phyloP scores from a whole-genome alignment of 2,329 filamentous ascomycete genomes.

The Sphaerulina vaccinii region DNA sequence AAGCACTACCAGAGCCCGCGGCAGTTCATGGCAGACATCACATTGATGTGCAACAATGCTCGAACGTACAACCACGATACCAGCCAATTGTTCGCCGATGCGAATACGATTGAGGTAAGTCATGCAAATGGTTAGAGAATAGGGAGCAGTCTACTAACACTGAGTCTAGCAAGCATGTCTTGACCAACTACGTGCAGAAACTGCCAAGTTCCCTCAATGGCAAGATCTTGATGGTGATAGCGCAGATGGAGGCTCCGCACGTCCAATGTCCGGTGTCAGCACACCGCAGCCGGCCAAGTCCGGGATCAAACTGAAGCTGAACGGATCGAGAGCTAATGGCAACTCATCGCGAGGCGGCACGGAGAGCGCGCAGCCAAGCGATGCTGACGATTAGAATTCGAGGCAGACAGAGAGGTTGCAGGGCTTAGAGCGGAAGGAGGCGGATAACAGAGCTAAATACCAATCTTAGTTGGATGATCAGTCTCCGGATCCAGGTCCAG shows the following conservation, averaged over 20 bases:
- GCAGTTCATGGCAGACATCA: conserved; percentile 80
- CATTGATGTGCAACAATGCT: conserved; percentile 83
- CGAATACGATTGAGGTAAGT: conserved; percentile 86
- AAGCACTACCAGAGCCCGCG: conserved; percentile 82
- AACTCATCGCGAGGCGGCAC: conserved; percentile 41
- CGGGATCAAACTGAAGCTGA: conserved; percentile 70
- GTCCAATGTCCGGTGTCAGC: conserved; percentile 54
- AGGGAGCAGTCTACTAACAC: conserved; percentile 5
- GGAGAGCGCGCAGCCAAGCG: conserved; percentile 50
- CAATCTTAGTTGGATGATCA: too few species aligned
- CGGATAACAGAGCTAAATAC: too few species aligned
- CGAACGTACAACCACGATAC: conserved; percentile 96
- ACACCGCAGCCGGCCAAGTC: conserved; percentile 57
- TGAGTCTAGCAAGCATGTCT: conserved; percentile 42
- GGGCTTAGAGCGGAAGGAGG: too few species aligned
- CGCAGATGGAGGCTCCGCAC: conserved; percentile 52
- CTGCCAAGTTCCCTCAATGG: conserved; percentile 56
- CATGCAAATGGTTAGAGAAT: conserved; percentile 1
- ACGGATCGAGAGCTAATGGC: conserved; percentile 45
- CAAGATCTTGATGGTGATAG: conserved; percentile 54
- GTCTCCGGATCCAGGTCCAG: too few species aligned
- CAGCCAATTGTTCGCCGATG: conserved; percentile 87
- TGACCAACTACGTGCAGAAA: conserved; percentile 54
- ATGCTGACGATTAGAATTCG: conserved; percentile 52
- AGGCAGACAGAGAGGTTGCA: too few species aligned